Conservation (phyloP, 2,329 filamentous ascomycete genomes). For the Grosmannia huntii region DNA sequence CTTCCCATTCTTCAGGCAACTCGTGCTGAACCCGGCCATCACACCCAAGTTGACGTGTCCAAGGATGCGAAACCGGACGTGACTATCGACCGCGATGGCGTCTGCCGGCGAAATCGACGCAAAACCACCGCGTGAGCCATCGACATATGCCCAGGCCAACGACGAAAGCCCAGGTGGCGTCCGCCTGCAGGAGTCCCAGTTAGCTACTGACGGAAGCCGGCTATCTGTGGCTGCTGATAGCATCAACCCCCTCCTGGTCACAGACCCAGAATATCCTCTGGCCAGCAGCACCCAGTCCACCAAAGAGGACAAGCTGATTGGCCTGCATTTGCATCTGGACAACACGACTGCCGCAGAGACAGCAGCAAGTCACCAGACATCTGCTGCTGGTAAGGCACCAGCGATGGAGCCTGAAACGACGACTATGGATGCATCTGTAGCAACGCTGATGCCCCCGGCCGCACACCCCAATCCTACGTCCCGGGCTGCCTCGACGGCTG, state of each 20-base stretch:
- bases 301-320: background rate
- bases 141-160: background rate
- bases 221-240: background rate
- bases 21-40: background rate
- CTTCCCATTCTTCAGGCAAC: background rate
- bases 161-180: background rate
- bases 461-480: slow-evolving; percentile 13
- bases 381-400: background rate
- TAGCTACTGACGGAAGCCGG: background rate
- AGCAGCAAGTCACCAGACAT: too few species aligned
- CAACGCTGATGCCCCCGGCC: slow-evolving; percentile 31
- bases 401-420: background rate
- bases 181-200: background rate
- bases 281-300: background rate
- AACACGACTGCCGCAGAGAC: background rate
- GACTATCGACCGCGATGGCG: background rate
- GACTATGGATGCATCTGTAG: slow-evolving; percentile 24
- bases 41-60: background rate
- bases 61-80: slow-evolving; percentile 3
- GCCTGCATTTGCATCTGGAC: background rate
- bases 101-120: background rate
- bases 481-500: slow-evolving; percentile 21
- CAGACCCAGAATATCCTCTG: background rate
- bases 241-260: background rate
- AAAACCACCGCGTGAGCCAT: background rate